Evolutionary conservation across 1,284 basidiomycete species (phyloP).

Genomic region (Tilletia caries): DNA sequence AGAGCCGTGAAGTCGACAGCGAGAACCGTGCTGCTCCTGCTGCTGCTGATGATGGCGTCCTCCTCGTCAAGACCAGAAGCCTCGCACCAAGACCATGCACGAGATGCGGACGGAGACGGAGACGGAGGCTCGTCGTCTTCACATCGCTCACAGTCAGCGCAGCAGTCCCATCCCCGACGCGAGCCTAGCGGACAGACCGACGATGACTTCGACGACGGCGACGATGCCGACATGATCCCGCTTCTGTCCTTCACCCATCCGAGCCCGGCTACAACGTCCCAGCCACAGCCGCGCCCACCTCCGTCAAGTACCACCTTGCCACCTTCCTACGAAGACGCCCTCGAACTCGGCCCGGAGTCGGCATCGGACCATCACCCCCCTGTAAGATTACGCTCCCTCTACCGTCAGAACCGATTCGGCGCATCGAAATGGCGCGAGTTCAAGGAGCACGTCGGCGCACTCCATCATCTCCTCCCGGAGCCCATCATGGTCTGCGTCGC

Average conservation of each 20-base stretch:
- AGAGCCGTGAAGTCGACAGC: too few relatives aligned
- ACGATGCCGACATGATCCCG: slow-evolving; percentile 3
- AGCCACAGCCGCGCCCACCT: too few relatives aligned
- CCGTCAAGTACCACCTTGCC: not conserved
- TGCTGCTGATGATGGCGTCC: too few relatives aligned
- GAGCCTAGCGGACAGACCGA: not conserved
- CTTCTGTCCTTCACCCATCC: slow-evolving; percentile 4
- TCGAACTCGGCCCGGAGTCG: slow-evolving; percentile 3
- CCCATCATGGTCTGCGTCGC: slow-evolving; percentile 2
- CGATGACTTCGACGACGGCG: slow-evolving; percentile 2
- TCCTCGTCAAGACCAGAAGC: too few relatives aligned
- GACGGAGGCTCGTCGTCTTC: too few relatives aligned
- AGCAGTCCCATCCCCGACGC: not conserved
- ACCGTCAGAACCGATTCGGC: not conserved
- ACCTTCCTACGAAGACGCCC: slow-evolving; percentile 8
- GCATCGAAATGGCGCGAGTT: not conserved
- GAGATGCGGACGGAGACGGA: too few relatives aligned
- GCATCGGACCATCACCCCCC: slow-evolving; percentile 5
- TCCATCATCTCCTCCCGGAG: slow-evolving; percentile 8
- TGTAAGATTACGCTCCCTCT: slow-evolving; percentile 7
- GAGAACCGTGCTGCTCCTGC: too few relatives aligned
- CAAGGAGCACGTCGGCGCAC: not conserved
- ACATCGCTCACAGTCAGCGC: too few relatives aligned
- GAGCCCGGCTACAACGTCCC: not conserved
- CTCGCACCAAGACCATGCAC: too few relatives aligned